These are phyloP conservation scores for Sugiyamaella novakii DNA, from an alignment of 1,139 yeast genomes.

Conservation along the genomic window DNA sequence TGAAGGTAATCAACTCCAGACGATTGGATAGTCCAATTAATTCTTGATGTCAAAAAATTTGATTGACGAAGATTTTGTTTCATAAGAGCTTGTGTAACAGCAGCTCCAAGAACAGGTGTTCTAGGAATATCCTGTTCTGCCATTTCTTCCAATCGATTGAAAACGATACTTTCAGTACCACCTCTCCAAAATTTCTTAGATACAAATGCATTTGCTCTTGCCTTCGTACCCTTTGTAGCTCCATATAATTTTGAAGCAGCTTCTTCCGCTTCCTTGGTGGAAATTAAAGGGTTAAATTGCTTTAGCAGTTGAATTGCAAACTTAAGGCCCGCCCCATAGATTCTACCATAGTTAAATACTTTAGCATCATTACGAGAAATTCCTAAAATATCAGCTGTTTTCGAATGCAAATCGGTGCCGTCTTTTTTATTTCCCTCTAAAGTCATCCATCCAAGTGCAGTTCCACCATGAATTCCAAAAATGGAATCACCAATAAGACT, in stretches of 20 bases:
- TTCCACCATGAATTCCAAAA: constrained; percentile 88
- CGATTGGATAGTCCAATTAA: constrained; percentile 98
- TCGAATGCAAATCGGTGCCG: constrained; percentile 93
- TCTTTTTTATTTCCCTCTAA: constrained; percentile 90
- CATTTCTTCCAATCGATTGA: constrained; percentile 82
- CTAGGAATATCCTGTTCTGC: constrained; percentile 82
- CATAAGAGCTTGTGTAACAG: constrained; percentile 83
- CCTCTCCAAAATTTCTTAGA: constrained; percentile 68
- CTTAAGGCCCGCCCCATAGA: constrained; percentile 94
- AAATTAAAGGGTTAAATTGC: constrained; percentile 72
- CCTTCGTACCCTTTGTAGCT: constrained; percentile 75
- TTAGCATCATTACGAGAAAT: constrained; percentile 92
- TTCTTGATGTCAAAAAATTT: constrained; percentile 80
- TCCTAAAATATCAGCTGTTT: constrained; percentile 86
- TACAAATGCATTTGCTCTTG: constrained; percentile 43
- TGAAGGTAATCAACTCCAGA: constrained; percentile 97
- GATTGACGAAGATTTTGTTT: constrained; percentile 65
- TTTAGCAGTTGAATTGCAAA: constrained; percentile 82
- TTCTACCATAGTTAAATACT: constrained; percentile 93
- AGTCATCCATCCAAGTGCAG: constrained; percentile 99
- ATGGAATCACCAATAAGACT: constrained; percentile 90
- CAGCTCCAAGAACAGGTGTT: constrained; percentile 93
- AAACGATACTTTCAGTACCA: constrained; percentile 91
- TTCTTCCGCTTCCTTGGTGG: constrained; percentile 68
- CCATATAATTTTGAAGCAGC: constrained; percentile 71